Evolutionary conservation across 495 filamentous ascomycete species (phyloP), one percentile per base, ranked within the genome.

Genomic region (Tuber brumale): DNA sequence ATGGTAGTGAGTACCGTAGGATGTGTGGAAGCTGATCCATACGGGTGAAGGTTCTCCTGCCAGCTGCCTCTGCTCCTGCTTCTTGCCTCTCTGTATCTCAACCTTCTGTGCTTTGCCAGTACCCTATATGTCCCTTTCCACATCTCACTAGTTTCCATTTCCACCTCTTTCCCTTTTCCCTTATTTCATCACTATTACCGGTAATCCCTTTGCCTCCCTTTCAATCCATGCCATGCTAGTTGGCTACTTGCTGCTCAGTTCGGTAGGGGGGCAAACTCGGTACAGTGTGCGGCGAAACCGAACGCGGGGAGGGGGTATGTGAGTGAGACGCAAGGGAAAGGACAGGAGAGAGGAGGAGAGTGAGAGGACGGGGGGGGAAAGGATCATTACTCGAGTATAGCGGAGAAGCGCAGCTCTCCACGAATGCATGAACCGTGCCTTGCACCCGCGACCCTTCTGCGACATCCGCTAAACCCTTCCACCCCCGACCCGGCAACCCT

Each of bases 381-480:
- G 35, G 42, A 72, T 10, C 48, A 76, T 43, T 73, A 39, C 37
- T 39, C 37, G 37, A 39, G 37, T 39, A 31, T 39, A 76, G 74
- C 70, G 44, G 23, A 61, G 57, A 46, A 72, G 46, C 39, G 27
- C 43, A 41, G 72, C 70, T 48, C 44, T 72, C 57, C 57, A 79
- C 76, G 76, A 80, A 80, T 79, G 78, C 76, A 80, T 79, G 77
- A 80, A 79, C 78, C 78, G 78, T 80, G 78, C 78, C 78, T 80
- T 80, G 78, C 78, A 76, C 77, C 77, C 77, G 77, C 77, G 77
- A 80, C 78, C 70, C 78, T 80, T 69, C 78, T 80, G 78, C 76
- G 78, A 80, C 57, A 21, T 31, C 57, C 57, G 57, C 57, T 66
- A 27, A 66, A 66, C 76, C 76, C 76, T 75, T 79, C 76, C 71